Evolutionary conservation across 2,329 filamentous ascomycete genomes (phyloP).

Genomic region (Pestalotiopsis sp.): DNA sequence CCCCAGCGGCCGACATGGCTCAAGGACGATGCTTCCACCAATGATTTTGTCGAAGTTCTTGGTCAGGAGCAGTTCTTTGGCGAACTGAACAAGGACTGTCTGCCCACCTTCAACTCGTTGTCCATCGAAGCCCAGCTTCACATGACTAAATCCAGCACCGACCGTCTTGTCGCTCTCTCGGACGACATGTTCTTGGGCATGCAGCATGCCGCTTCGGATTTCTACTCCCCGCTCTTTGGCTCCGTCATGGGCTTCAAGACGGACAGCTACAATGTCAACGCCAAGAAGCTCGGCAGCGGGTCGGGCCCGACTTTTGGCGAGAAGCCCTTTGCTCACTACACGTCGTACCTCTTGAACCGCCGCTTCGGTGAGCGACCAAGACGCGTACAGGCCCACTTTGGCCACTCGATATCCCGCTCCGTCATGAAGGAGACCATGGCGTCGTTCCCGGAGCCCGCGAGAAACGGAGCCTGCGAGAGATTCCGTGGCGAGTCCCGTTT

Average conservation of each 20-base stretch:
- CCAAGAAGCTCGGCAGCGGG: slow-evolving; percentile 27
- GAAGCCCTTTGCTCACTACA: slow-evolving; percentile 47
- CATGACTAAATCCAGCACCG: slow-evolving; percentile 42
- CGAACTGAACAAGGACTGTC: slow-evolving; percentile 36
- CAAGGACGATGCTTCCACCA: slow-evolving; percentile 33
- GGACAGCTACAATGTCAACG: slow-evolving; percentile 44
- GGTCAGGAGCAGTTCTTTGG: slow-evolving; percentile 46
- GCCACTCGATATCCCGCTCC: slow-evolving; percentile 41
- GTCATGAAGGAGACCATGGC: slow-evolving; percentile 43
- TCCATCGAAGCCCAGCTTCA: slow-evolving; percentile 46
- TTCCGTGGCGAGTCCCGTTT: slow-evolving; percentile 45
- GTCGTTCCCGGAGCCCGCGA: slow-evolving; percentile 42
- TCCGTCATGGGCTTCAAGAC: slow-evolving; percentile 44
- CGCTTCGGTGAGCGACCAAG: slow-evolving; percentile 46
- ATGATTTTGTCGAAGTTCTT: slow-evolving; percentile 37
- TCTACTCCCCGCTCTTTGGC: slow-evolving; percentile 47
- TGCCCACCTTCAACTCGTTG: slow-evolving; percentile 47
- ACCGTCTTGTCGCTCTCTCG: slow-evolving; percentile 44
- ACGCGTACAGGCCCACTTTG: slow-evolving; percentile 45
- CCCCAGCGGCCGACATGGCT: slow-evolving; percentile 42
- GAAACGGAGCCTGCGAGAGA: slow-evolving; percentile 41
- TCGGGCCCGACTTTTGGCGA: slow-evolving; percentile 43
- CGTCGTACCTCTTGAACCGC: slow-evolving; percentile 46
- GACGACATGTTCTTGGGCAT: slow-evolving; percentile 48
- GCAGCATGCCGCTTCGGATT: slow-evolving; percentile 43